Conservation (phyloP, 2,329 filamentous ascomycete species). For the Aureobasidium uvarum region DNA sequence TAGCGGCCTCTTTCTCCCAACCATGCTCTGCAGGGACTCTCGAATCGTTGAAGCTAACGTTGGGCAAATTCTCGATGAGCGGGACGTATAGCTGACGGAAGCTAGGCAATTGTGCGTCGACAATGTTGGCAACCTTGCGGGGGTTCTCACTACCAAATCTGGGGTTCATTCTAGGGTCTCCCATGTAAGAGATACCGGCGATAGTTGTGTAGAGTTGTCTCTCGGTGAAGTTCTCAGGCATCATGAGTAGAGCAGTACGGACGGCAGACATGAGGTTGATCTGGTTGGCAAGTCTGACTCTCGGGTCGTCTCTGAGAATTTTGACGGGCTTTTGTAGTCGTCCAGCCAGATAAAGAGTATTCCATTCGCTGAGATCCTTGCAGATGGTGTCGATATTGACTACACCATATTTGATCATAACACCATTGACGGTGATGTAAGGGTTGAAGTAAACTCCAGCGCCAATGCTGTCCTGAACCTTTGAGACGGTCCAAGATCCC, state of each 20-base stretch:
- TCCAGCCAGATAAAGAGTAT: conserved; percentile 93
- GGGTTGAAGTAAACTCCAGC: conserved; percentile 98
- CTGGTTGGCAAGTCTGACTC: conserved; percentile 90
- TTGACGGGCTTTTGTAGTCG: conserved; percentile 97
- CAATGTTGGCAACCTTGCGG: conserved; percentile 90
- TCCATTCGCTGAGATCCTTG: conserved; percentile 82
- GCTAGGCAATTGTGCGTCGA: conserved; percentile 83
- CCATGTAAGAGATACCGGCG: conserved; percentile 87
- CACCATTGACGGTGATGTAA: conserved; percentile 90
- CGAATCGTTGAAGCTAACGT: conserved; percentile 72
- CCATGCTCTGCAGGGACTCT: conserved; percentile 50
- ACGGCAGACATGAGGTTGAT: conserved; percentile 91
- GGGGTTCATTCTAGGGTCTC: conserved; percentile 85
- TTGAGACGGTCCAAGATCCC: conserved; percentile 80
- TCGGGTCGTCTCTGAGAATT: conserved; percentile 90
- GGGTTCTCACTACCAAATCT: conserved; percentile 80
- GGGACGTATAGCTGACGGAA: conserved; percentile 91
- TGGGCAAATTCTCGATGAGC: conserved; percentile 84
- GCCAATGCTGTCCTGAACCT: conserved; percentile 82
- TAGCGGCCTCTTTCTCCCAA: conserved; percentile 41
- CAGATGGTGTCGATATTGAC: conserved; percentile 91
- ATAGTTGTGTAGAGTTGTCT: conserved; percentile 87
- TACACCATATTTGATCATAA: conserved; percentile 96
- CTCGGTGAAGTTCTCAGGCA: conserved; percentile 83
- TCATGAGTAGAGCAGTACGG: conserved; percentile 80